These are phyloP conservation scores for Backusella psychrophila DNA, from an alignment of 192 early-diverging fungal species.

Conservation along the genomic window DNA sequence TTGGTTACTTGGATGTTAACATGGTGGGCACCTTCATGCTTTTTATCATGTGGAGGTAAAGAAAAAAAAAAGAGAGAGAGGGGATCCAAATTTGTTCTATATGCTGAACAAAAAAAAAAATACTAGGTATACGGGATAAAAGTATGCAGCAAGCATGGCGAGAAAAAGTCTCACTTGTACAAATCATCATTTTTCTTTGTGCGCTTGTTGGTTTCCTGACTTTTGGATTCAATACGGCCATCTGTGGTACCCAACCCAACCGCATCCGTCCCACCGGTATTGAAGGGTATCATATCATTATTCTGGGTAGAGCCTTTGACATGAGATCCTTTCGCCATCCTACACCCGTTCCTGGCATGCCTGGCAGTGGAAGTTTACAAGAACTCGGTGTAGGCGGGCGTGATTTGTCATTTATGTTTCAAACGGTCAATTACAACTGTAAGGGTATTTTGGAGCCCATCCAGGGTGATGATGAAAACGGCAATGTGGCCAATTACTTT, in stretches of 20 bases:
- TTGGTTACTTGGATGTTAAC: slow-evolving; percentile 21
- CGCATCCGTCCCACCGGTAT: slow-evolving; percentile 52
- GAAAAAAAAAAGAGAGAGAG: not conserved
- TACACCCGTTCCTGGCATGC: slow-evolving; percentile 26
- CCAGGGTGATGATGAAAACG: slow-evolving; percentile 34
- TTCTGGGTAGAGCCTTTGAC: slow-evolving; percentile 64
- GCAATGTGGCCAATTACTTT: slow-evolving; percentile 58
- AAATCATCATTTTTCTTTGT: slow-evolving; percentile 75
- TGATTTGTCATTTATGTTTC: slow-evolving; percentile 79
- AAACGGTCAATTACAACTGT: slow-evolving; percentile 68
- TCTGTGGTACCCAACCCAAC: slow-evolving; percentile 50
- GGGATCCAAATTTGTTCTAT: too few relatives aligned
- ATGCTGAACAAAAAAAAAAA: not conserved
- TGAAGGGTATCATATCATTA: slow-evolving; percentile 51
- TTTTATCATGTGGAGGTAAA: slow-evolving; percentile 22
- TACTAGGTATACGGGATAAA: slow-evolving; percentile 30
- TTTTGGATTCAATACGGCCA: slow-evolving; percentile 74
- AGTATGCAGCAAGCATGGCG: slow-evolving; percentile 79
- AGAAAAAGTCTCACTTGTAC: slow-evolving; percentile 85
- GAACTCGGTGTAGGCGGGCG: slow-evolving; percentile 61
- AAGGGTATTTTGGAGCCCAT: slow-evolving; percentile 51
- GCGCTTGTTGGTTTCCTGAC: slow-evolving; percentile 76
- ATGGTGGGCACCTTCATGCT: slow-evolving; percentile 22
- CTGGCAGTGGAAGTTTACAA: slow-evolving; percentile 50
- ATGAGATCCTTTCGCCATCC: slow-evolving; percentile 58